Percentiles rank a stretch among this genome's conserved stretches.
phyloP scores from a whole-genome alignment of 345 rosid species.

The Firmiana major region DNA sequence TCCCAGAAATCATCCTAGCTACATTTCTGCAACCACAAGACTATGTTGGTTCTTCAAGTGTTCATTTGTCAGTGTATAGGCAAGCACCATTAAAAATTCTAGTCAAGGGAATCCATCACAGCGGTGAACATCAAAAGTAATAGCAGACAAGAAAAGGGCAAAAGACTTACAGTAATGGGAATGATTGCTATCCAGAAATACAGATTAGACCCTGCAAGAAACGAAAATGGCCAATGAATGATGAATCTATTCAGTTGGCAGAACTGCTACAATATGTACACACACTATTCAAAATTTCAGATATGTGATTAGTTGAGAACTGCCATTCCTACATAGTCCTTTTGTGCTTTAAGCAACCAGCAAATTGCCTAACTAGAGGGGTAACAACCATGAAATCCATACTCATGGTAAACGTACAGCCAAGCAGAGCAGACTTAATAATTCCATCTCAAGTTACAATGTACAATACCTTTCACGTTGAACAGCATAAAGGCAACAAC shows the following conservation, averaged over 20 bases:
- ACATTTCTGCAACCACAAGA: background rate
- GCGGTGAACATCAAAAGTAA: conserved; percentile 7
- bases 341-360: background rate
- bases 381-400: background rate
- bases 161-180: conserved; percentile 68
- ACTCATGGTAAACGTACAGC: background rate
- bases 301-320: background rate
- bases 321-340: background rate
- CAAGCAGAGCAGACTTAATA: conserved; percentile 3
- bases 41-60: background rate
- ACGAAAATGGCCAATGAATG: background rate
- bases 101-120: background rate
- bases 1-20: background rate
- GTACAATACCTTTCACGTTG: conserved; percentile 66
- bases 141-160: background rate
- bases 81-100: background rate
- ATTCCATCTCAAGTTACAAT: conserved; percentile 2
- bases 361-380: background rate
- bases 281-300: background rate
- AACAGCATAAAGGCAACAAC: conserved; percentile 95
- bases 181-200: conserved; percentile 96
- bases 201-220: conserved; percentile 78
- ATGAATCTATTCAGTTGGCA: background rate
- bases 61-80: background rate
- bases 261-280: background rate